Conservation (phyloP, 805 yeast genomes). For the Candida gorgasii region DNA sequence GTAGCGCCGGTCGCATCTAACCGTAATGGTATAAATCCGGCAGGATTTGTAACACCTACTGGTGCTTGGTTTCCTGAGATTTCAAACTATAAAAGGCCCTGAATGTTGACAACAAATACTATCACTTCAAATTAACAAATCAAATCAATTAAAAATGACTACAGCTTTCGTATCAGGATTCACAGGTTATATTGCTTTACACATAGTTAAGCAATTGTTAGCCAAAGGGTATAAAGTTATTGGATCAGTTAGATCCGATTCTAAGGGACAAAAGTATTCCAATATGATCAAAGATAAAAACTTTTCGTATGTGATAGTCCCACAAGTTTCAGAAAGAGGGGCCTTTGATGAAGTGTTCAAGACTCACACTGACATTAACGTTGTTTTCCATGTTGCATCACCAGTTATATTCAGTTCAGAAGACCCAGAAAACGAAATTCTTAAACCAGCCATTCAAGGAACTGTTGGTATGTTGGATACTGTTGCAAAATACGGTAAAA, state of each 20-base stretch:
- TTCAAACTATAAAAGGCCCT: too few relatives aligned
- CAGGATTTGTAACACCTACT: too few relatives aligned
- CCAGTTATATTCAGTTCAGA: slow-evolving; percentile 22
- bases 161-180: slow-evolving; percentile 52
- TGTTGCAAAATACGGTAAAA: slow-evolving; percentile 37
- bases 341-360: slow-evolving; percentile 30
- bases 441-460: slow-evolving; percentile 32
- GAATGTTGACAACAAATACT: too few relatives aligned
- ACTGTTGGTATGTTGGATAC: slow-evolving; percentile 46
- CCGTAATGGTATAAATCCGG: too few relatives aligned
- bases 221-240: slow-evolving; percentile 45
- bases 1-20: too few relatives aligned
- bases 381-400: slow-evolving; percentile 32
- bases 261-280: slow-evolving; percentile 38
- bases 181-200: slow-evolving; percentile 55
- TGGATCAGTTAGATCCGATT: slow-evolving; percentile 50
- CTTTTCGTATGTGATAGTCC: slow-evolving; percentile 22
- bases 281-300: slow-evolving; percentile 14
- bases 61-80: too few relatives aligned
- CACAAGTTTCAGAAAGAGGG: slow-evolving; percentile 19
- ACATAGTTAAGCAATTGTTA: slow-evolving; percentile 44
- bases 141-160: slow-evolving; percentile 3
- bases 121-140: not conserved
- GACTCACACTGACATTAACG: slow-evolving; percentile 25
- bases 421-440: slow-evolving; percentile 24